Conservation (phyloP, 768 basidiomycete species). For the Plicaturopsis crispa region DNA sequence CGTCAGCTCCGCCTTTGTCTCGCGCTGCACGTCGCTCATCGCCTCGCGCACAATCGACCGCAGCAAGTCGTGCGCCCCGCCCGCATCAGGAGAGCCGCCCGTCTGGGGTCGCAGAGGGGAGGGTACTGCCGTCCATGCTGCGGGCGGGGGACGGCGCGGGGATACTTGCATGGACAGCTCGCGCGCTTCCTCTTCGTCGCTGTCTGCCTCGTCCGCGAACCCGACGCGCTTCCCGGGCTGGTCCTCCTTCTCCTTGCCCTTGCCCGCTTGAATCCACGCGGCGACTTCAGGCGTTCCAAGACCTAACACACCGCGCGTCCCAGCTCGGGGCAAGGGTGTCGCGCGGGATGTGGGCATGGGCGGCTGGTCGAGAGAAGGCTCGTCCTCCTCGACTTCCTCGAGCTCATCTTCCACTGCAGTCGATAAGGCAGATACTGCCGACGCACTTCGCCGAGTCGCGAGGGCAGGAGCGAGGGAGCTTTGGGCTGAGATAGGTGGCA, state of each 20-base stretch:
- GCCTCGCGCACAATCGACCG: constrained; percentile 61
- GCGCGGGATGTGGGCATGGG: constrained; percentile 22
- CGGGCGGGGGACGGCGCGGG: constrained; percentile 34
- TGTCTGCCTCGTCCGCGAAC: constrained; percentile 20
- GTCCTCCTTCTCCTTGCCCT: constrained; percentile 20
- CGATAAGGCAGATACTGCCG: too few relatives aligned
- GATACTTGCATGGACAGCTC: constrained; percentile 51
- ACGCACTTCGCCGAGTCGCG: too few relatives aligned
- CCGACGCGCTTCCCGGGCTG: constrained; percentile 38
- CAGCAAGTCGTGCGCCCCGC: constrained; percentile 48
- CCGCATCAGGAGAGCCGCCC: constrained; percentile 21
- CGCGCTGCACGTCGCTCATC: constrained; percentile 66
- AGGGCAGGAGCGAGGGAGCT: too few relatives aligned
- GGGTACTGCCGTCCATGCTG: constrained; percentile 26
- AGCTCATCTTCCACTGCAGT: too few relatives aligned
- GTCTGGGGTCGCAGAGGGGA: constrained; percentile 30
- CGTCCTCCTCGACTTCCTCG: too few relatives aligned
- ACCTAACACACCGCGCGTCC: constrained; percentile 29
- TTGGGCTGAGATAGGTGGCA: too few relatives aligned
- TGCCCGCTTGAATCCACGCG: constrained; percentile 38
- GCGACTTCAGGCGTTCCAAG: constrained; percentile 49
- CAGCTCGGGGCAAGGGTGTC: constrained; percentile 9
- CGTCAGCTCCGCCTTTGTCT: constrained; percentile 65
- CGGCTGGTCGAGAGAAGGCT: constrained; percentile 14
- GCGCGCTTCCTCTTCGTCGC: constrained; percentile 21